These are phyloP conservation scores for Fonsecaea multimorphosa DNA, from an alignment of 2,329 filamentous ascomycete species.

Conservation along the genomic window DNA sequence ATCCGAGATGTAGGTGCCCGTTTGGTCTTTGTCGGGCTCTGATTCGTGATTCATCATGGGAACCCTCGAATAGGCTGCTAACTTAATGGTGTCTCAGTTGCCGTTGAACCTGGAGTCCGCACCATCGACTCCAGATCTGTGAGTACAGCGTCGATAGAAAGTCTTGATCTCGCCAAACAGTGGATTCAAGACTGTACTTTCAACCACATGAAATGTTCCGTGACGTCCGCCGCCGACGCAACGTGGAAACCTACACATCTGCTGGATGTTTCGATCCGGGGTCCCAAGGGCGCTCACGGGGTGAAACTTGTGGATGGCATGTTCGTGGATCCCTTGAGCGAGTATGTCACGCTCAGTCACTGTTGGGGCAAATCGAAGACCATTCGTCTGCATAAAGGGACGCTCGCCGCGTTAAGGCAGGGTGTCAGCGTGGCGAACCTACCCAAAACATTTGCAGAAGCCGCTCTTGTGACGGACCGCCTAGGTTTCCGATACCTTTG, in stretches of 20 bases:
- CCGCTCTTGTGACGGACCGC: slow-evolving; percentile 32
- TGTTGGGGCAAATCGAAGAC: slow-evolving; percentile 39
- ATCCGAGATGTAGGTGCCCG: slow-evolving; percentile 36
- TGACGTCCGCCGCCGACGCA: slow-evolving; percentile 27
- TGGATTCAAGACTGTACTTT: slow-evolving; percentile 40
- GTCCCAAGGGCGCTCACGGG: slow-evolving; percentile 34
- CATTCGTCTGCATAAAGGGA: slow-evolving; percentile 38
- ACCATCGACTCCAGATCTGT: slow-evolving; percentile 34
- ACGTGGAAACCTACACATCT: slow-evolving; percentile 39
- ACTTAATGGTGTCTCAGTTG: slow-evolving; percentile 26
- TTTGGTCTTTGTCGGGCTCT: not conserved
- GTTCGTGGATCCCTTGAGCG: slow-evolving; percentile 37
- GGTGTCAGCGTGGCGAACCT: slow-evolving; percentile 35
- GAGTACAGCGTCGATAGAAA: slow-evolving; percentile 37
- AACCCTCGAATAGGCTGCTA: not conserved
- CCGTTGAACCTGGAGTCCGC: slow-evolving; percentile 39
- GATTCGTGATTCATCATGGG: not conserved
- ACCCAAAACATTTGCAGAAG: slow-evolving; percentile 41
- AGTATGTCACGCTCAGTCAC: slow-evolving; percentile 40
- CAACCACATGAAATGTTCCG: slow-evolving; percentile 41
- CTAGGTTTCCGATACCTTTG: slow-evolving; percentile 40
- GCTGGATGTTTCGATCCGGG: slow-evolving; percentile 38
- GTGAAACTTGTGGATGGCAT: slow-evolving; percentile 39
- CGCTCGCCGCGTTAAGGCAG: slow-evolving; percentile 36
- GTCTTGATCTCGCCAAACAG: slow-evolving; percentile 37